Evolutionary conservation across 371 early-diverging fungal genomes (phyloP).

Genomic region (Haplosporangium sp.): DNA sequence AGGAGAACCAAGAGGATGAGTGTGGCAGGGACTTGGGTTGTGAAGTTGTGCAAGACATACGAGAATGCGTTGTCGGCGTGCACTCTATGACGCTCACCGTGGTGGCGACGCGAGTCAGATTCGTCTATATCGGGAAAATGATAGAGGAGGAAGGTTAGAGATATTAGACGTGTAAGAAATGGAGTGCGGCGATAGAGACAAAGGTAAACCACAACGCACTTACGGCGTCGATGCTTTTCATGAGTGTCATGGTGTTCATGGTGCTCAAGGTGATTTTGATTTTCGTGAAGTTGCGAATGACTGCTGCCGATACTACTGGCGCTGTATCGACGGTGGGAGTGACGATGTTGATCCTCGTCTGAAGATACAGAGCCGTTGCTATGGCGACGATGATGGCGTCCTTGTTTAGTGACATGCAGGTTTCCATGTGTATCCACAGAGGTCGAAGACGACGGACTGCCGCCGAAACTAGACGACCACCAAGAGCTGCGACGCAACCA

Average conservation of each 20-base stretch:
- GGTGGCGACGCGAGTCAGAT: not conserved
- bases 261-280: conserved; percentile 3
- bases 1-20: conserved; percentile 21
- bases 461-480: not conserved
- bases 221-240: conserved; percentile 16
- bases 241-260: conserved; percentile 15
- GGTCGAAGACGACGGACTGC: too few species aligned
- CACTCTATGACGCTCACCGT: not conserved
- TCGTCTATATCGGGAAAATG: not conserved
- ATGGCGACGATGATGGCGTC: conserved; percentile 15
- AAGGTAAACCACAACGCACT: conserved; percentile 3
- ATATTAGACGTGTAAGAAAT: not conserved
- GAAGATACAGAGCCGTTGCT: conserved; percentile 14
- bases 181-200: too few species aligned
- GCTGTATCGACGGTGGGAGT: not conserved
- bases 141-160: not conserved
- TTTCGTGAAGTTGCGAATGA: not conserved
- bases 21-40: conserved; percentile 20
- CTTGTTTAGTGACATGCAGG: conserved; percentile 17
- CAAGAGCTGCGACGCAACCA: conserved; percentile 24
- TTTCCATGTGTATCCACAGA: conserved; percentile 1
- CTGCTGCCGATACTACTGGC: too few species aligned
- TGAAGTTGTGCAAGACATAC: conserved; percentile 20
- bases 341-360: conserved; percentile 23
- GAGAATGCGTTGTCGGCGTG: conserved; percentile 18